A percentile compares a stretch with the other conserved stretches of the same genome.
Conservation (phyloP, 805 yeast genomes). For the Ogataea trehalophila region DNA sequence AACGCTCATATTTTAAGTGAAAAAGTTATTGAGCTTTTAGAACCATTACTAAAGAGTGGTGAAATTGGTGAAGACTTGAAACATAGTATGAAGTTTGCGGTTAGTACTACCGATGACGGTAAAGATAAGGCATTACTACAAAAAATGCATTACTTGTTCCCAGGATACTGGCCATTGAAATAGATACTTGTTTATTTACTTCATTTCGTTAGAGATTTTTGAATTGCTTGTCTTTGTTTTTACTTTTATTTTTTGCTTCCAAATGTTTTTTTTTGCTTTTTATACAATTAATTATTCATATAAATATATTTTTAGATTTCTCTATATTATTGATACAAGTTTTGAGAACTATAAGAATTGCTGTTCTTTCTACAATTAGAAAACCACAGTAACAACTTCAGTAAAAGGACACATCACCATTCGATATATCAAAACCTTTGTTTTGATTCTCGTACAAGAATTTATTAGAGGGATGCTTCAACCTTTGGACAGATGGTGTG, state of each 20-base stretch:
- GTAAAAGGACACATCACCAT: constrained; percentile 15
- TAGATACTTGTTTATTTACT: background rate
- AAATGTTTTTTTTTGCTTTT: too few species aligned
- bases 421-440: constrained; percentile 12
- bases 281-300: too few species aligned
- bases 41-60: constrained; percentile 53
- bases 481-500: constrained; percentile 1
- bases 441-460: constrained; percentile 15
- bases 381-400: background rate
- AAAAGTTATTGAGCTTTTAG: constrained; percentile 60
- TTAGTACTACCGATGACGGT: constrained; percentile 71
- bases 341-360: too few species aligned
- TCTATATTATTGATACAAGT: too few species aligned
- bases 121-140: constrained; percentile 67
- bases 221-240: too few species aligned
- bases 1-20: constrained; percentile 81
- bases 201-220: background rate
- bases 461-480: constrained; percentile 17
- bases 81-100: constrained; percentile 76
- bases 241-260: too few species aligned
- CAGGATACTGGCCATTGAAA: constrained; percentile 74
- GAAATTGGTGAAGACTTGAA: constrained; percentile 63
- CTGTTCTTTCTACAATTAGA: too few species aligned
- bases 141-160: constrained; percentile 83
- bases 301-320: too few species aligned